Conservation (phyloP, 1,284 basidiomycete species). For the Neolentinus lepideus region DNA sequence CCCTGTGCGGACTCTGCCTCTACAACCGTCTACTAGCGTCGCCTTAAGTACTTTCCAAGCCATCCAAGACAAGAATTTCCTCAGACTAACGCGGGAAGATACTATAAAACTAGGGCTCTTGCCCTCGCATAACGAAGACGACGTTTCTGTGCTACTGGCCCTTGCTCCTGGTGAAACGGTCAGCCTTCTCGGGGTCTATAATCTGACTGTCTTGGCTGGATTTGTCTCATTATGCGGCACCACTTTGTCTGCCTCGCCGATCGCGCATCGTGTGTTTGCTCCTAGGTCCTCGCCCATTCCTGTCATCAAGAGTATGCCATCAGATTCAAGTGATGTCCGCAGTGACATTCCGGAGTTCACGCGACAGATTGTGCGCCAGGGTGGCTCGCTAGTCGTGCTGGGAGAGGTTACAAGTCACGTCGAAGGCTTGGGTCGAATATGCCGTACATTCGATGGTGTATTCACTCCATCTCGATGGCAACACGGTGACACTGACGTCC, state of each 20-base stretch:
- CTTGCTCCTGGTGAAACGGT: constrained; percentile 39
- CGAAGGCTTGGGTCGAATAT: constrained; percentile 57
- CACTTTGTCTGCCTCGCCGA: constrained; percentile 32
- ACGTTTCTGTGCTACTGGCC: constrained; percentile 19
- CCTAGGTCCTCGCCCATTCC: constrained; percentile 65
- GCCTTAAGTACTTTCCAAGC: constrained; percentile 12
- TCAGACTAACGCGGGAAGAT: constrained; percentile 34
- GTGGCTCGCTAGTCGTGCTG: constrained; percentile 40
- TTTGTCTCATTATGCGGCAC: constrained; percentile 44
- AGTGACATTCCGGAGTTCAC: constrained; percentile 9
- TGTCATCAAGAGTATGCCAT: constrained; percentile 30
- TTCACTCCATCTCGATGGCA: constrained; percentile 41
- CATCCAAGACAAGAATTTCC: constrained; percentile 36
- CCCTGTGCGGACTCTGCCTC: not conserved
- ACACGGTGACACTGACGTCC: constrained; percentile 16
- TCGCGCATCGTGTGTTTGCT: constrained; percentile 47
- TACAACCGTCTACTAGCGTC: not conserved
- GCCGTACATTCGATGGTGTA: constrained; percentile 49
- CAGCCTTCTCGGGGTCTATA: constrained; percentile 53
- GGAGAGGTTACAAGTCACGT: constrained; percentile 48
- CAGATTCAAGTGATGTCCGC: not conserved
- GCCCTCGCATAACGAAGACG: not conserved
- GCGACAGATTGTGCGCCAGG: constrained; percentile 5
- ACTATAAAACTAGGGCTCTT: constrained; percentile 18
- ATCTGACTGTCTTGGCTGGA: constrained; percentile 48